These are phyloP conservation scores for Glutinoglossum americanum DNA, from an alignment of 495 filamentous ascomycete genomes.

Conservation along the genomic window DNA sequence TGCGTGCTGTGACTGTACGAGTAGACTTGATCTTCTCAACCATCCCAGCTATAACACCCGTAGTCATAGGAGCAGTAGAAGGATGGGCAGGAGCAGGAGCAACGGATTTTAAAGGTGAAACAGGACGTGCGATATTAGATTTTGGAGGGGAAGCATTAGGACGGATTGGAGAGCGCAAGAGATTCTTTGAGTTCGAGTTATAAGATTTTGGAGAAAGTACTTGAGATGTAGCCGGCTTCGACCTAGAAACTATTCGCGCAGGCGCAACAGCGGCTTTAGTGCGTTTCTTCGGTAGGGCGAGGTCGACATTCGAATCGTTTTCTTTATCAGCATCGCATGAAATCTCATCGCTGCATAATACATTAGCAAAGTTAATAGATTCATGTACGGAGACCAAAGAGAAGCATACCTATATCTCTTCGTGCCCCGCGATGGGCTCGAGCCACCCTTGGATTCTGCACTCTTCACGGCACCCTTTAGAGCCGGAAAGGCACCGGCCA, in stretches of 20 bases:
- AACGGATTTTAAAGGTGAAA: neutral
- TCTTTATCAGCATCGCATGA: constrained; percentile 3
- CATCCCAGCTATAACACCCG: neutral
- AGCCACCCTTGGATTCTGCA: neutral
- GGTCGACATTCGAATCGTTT: constrained; percentile 1
- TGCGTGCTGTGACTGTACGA: neutral
- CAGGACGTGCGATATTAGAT: neutral
- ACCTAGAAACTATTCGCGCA: neutral
- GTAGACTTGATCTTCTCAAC: neutral
- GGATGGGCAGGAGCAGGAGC: neutral
- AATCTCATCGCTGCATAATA: constrained; percentile 1
- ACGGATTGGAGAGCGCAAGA: neutral
- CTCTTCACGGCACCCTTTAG: neutral
- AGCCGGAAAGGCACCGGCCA: neutral
- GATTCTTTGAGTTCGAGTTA: neutral
- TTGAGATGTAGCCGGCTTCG: constrained; percentile 3
- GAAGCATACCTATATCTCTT: constrained; percentile 1
- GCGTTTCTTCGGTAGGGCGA: constrained; percentile 5
- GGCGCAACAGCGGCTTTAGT: constrained; percentile 1
- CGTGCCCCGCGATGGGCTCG: neutral
- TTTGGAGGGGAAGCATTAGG: neutral
- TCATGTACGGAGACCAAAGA: no score
- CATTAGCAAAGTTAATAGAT: neutral
- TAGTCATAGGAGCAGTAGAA: neutral
- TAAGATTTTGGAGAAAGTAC: constrained; percentile 6